phyloP scores from a whole-genome alignment of 176 grass and related monocot genomes.

The Panicum miliaceum region DNA sequence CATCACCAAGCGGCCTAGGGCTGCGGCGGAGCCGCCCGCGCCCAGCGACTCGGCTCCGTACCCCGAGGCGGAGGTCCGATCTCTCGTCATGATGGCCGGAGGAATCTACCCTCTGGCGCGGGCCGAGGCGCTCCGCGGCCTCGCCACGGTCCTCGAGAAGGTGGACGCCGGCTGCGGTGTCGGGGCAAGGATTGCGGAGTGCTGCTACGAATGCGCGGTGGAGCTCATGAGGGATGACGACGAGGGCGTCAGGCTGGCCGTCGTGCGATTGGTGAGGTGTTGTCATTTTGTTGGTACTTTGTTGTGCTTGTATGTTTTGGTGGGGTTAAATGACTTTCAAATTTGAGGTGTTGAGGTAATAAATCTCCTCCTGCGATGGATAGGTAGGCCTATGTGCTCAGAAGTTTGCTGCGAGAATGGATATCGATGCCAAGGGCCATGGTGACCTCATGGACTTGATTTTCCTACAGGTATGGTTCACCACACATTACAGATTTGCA shows the following conservation, averaged over 20 bases:
- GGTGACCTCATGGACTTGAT: slow-evolving; percentile 55
- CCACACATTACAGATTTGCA: background rate
- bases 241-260: slow-evolving; percentile 60
- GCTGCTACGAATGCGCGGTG: slow-evolving; percentile 51
- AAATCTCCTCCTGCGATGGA: slow-evolving; percentile 14
- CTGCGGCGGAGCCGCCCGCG: slow-evolving; percentile 43
- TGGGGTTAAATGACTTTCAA: background rate
- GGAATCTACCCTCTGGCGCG: slow-evolving; percentile 75
- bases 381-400: slow-evolving; percentile 65
- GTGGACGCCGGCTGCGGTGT: slow-evolving; percentile 23
- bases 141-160: slow-evolving; percentile 55
- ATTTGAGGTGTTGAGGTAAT: background rate
- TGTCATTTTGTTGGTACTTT: background rate
- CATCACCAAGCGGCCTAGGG: slow-evolving; percentile 43
- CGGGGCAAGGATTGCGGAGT: slow-evolving; percentile 36
- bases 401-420: slow-evolving; percentile 49
- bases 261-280: slow-evolving; percentile 69
- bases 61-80: slow-evolving; percentile 30
- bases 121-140: slow-evolving; percentile 55
- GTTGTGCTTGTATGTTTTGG: background rate
- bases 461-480: slow-evolving; percentile 72
- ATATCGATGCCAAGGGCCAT: slow-evolving; percentile 11
- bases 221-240: slow-evolving; percentile 65
- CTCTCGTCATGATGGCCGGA: slow-evolving; percentile 56
- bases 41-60: background rate